Conservation (phyloP, 2,329 filamentous ascomycete species). For the Neonectria ditissima region DNA sequence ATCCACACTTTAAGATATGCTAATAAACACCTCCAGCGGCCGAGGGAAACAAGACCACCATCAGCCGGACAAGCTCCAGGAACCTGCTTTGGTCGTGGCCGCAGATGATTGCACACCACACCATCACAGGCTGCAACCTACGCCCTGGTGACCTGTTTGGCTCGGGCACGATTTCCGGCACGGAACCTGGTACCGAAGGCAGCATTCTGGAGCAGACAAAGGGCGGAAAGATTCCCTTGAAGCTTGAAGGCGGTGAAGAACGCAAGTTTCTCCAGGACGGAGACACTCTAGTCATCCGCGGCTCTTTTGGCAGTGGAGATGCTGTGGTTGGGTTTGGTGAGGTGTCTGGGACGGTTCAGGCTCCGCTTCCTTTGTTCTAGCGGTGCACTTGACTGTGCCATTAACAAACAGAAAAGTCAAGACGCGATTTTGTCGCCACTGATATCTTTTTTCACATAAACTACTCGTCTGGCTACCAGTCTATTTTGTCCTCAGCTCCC, state of each 20-base stretch:
- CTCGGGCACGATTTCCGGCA: slow-evolving; percentile 80
- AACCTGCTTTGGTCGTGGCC: slow-evolving; percentile 81
- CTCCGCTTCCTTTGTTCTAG: slow-evolving; percentile 48
- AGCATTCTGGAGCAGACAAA: slow-evolving; percentile 79
- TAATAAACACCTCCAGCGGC: slow-evolving; percentile 43
- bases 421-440: not conserved
- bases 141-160: slow-evolving; percentile 80
- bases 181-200: slow-evolving; percentile 72
- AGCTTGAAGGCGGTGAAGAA: slow-evolving; percentile 72
- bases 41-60: slow-evolving; percentile 47
- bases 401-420: not conserved
- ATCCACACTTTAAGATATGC: accelerated
- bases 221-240: slow-evolving; percentile 74
- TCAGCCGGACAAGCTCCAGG: slow-evolving; percentile 50
- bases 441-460: not conserved
- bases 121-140: slow-evolving; percentile 80
- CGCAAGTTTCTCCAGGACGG: slow-evolving; percentile 80
- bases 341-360: slow-evolving; percentile 71
- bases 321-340: slow-evolving; percentile 82
- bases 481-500: slow-evolving; percentile 43
- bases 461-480: not conserved
- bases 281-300: slow-evolving; percentile 75
- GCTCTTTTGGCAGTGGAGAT: slow-evolving; percentile 73
- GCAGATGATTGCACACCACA: slow-evolving; percentile 87
- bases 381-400: not conserved